Evolutionary conservation across 345 rosid genomes (phyloP).

Genomic region (Rhizophora apiculata): DNA sequence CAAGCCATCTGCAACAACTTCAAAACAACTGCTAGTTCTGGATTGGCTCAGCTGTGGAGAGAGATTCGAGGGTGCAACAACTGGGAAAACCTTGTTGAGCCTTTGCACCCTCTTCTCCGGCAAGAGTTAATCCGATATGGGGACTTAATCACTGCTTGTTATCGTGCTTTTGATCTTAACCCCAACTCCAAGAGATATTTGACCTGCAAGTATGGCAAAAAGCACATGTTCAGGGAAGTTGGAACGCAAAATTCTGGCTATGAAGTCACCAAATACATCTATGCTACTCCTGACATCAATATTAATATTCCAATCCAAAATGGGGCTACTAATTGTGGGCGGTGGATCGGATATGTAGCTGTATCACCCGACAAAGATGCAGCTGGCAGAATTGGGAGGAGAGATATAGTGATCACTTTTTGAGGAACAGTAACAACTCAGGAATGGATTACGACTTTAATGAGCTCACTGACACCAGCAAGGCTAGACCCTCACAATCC

Average conservation of each 20-base stretch:
- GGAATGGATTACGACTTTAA: slow-evolving; percentile 75
- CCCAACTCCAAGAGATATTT: slow-evolving; percentile 67
- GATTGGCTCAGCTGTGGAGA: slow-evolving; percentile 50
- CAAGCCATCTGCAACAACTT: not conserved
- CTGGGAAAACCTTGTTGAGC: slow-evolving; percentile 78
- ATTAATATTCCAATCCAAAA: slow-evolving; percentile 48
- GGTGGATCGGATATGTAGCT: slow-evolving; percentile 80
- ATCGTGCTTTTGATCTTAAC: slow-evolving; percentile 71
- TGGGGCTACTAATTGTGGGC: slow-evolving; percentile 38
- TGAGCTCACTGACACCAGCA: slow-evolving; percentile 78
- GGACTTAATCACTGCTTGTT: slow-evolving; percentile 61
- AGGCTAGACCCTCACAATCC: slow-evolving; percentile 59
- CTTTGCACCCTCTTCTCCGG: slow-evolving; percentile 74
- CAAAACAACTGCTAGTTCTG: not conserved
- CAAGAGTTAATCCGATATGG: slow-evolving; percentile 79
- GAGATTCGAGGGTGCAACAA: slow-evolving; percentile 71
- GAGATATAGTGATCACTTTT: slow-evolving; percentile 68
- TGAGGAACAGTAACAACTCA: slow-evolving; percentile 80
- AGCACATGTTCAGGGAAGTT: slow-evolving; percentile 44
- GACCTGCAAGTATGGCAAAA: slow-evolving; percentile 73
- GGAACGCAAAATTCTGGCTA: slow-evolving; percentile 60
- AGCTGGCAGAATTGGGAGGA: slow-evolving; percentile 54
- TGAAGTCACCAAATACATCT: slow-evolving; percentile 78
- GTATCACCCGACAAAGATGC: slow-evolving; percentile 55
- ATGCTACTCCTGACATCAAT: slow-evolving; percentile 69